phyloP scores from a whole-genome alignment of 1,139 yeast species.

The Diutina sp. region DNA sequence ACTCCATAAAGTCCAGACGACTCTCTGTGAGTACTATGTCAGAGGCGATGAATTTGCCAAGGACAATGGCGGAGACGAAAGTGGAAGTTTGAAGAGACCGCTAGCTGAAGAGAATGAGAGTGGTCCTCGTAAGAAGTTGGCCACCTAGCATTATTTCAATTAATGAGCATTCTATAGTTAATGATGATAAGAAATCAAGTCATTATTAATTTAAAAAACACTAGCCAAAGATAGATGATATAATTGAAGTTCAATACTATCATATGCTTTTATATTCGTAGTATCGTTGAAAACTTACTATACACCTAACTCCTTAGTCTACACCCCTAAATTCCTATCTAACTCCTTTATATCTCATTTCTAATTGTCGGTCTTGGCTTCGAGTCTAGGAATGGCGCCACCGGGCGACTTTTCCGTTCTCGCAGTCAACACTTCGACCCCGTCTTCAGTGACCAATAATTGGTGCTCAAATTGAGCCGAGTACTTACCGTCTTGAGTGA shows the following conservation, averaged over 20 bases:
- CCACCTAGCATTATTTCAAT: background rate
- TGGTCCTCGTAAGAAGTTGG: background rate
- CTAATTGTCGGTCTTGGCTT: background rate
- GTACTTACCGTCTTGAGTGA: slow-evolving; percentile 74
- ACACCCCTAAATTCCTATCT: background rate
- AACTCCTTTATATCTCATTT: slow-evolving; percentile 1
- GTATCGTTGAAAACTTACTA: background rate
- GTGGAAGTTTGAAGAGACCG: background rate
- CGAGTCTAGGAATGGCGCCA: slow-evolving; percentile 58
- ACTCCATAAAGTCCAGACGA: slow-evolving; percentile 14
- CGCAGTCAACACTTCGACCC: slow-evolving; percentile 84
- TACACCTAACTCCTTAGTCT: background rate
- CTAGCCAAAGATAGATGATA: too few relatives aligned
- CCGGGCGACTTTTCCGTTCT: slow-evolving; percentile 57
- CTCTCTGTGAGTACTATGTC: slow-evolving; percentile 12
- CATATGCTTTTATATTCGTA: too few relatives aligned
- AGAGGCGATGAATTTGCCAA: background rate
- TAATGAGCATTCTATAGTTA: too few relatives aligned
- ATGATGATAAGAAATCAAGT: too few relatives aligned
- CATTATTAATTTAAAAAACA: too few relatives aligned
- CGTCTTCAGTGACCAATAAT: slow-evolving; percentile 81
- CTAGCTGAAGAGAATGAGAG: background rate
- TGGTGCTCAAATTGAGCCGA: slow-evolving; percentile 97
- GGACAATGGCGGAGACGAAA: background rate
- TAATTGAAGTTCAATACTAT: too few relatives aligned